Conservation (phyloP, 1,284 basidiomycete species). For the Ceratobasidium sp. region DNA sequence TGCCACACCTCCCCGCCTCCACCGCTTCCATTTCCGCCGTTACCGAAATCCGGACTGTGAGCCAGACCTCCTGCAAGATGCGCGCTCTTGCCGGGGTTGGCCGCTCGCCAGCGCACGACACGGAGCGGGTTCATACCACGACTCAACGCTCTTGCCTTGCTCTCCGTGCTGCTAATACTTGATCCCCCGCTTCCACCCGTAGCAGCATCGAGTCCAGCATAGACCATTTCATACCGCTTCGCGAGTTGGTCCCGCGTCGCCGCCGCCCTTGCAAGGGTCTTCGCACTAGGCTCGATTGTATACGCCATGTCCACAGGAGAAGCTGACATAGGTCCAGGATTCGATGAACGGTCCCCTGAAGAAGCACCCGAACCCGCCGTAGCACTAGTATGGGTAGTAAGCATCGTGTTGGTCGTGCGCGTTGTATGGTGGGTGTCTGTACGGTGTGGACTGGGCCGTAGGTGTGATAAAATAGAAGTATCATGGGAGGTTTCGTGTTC, state of each 20-base stretch:
- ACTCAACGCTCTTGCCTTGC: not conserved
- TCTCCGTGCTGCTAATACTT: not conserved
- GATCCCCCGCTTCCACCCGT: conserved; percentile 3
- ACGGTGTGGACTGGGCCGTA: conserved; percentile 7
- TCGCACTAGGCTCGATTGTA: conserved; percentile 38
- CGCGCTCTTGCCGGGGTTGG: not conserved
- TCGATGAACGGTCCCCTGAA: not conserved
- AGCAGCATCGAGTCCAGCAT: conserved; percentile 11
- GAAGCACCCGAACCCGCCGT: conserved; percentile 24
- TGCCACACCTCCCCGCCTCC: conserved; percentile 25
- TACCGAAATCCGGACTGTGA: not conserved
- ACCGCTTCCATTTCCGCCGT: not conserved
- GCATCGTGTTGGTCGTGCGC: conserved; percentile 18
- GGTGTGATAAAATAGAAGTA: not conserved
- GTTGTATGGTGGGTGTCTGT: conserved; percentile 28
- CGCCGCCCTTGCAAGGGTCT: conserved; percentile 36
- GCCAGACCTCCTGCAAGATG: not conserved
- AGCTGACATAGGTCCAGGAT: not conserved
- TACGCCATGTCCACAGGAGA: conserved; percentile 3
- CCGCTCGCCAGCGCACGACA: conserved; percentile 10
- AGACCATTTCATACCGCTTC: conserved; percentile 31
- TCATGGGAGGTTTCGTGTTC: not conserved
- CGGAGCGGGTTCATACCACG: conserved; percentile 11
- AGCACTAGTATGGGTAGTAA: conserved; percentile 29
- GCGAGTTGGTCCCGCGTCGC: conserved; percentile 38